Evolutionary conservation across 495 filamentous ascomycete species (phyloP), one percentile per base, ranked within the genome.

Genomic region (Penicillium silybi): DNA sequence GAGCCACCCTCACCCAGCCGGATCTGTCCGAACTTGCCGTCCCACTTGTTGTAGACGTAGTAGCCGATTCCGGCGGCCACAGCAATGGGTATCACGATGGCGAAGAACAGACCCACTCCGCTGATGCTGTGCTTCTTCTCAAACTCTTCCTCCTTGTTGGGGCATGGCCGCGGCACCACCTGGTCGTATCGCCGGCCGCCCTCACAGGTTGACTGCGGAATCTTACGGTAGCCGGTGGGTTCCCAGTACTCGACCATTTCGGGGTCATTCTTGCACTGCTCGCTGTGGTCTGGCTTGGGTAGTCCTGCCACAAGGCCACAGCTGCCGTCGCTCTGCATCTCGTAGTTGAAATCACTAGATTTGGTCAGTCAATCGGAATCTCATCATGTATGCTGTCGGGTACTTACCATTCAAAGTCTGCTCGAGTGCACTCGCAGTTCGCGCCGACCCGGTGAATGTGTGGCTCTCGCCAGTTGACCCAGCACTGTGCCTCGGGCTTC

Each of bases 361-460:
- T 8, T 17, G 22, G 55, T 73, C 56, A 68, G 61, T 46, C 48
- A 32, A 18, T 16, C 2, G 22, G 23, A 20, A 38, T 34, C 49
- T 34, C 35, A 20, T 2, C 18, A 2, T 19, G n/a, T 5, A 6
- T 35, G 19, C 11, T 9, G 18, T 10, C n/a, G 35, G 44, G 15
- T 10, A 49, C 34, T 71, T 71, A 95, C 91, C 93, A 99, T 80
- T 99, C 95, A 69, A 85, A 99, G 71, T 99, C 95, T 27, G 82
- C 75, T 25, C 86, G 76, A 2, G 80, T 86, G 66, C 95, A 99
- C 49, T 80, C 74, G 75, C 95, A 99, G 63, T 92, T 88, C 52
- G 76, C 65, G 41, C 73, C 74, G 53, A 88, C 80, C 39, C 77
- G 76, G 54, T 74, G 72, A 23, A 74, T 51, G 70, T 90, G 88